Percentiles rank a stretch among this genome's conserved stretches.
Conservation (phyloP, 352 stramenopile genomes). For the Pythium monospermum region DNA sequence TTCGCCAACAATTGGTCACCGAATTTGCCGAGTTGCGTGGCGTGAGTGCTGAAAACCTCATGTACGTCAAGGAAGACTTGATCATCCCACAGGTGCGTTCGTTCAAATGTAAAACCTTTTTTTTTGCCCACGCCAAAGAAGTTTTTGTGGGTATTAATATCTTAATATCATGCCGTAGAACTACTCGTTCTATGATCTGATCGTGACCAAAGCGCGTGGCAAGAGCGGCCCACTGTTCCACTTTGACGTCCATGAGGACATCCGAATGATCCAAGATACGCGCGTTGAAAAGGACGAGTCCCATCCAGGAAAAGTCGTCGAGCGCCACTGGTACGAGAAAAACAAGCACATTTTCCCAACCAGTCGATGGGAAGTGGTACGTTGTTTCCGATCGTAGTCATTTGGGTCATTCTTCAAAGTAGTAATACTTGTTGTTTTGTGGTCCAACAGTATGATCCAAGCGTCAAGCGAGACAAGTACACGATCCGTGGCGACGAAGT, state of each 20-base stretch:
- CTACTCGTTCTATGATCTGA: conserved; percentile 99
- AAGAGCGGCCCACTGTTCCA: conserved; percentile 97
- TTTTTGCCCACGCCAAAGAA: neutral
- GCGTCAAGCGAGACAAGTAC: conserved; percentile 74
- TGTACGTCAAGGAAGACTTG: conserved; percentile 99
- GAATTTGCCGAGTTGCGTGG: conserved; percentile 93
- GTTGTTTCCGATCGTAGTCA: conserved; percentile 7
- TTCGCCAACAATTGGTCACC: conserved; percentile 85
- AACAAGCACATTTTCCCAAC: conserved; percentile 99
- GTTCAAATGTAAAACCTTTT: too few species aligned
- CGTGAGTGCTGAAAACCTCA: conserved; percentile 89
- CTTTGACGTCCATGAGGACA: conserved; percentile 95
- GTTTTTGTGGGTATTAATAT: neutral
- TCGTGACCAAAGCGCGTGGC: conserved; percentile 95
- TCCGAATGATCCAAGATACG: conserved; percentile 89
- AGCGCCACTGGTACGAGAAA: conserved; percentile 97
- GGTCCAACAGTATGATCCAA: conserved; percentile 60
- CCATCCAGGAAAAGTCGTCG: conserved; percentile 97
- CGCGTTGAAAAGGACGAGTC: conserved; percentile 97
- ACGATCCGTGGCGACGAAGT: conserved; percentile 74
- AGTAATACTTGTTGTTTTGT: neutral
- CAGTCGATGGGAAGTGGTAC: conserved; percentile 94
- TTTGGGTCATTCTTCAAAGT: neutral
- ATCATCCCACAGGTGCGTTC: conserved; percentile 92
- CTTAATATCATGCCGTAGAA: conserved; percentile 59